phyloP scores from a whole-genome alignment of 108 stramenopile genomes.

The Skeletonema potamos region DNA sequence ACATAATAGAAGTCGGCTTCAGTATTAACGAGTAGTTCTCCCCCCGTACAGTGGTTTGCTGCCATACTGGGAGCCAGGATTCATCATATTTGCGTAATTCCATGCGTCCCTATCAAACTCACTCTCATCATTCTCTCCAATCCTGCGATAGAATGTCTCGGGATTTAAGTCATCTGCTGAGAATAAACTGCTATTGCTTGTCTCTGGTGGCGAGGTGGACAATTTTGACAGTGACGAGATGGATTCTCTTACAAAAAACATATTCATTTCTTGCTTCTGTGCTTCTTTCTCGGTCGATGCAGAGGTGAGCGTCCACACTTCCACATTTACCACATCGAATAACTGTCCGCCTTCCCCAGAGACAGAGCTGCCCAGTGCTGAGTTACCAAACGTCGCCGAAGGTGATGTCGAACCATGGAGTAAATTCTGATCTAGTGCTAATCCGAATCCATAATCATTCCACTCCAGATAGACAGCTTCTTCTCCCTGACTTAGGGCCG shows the following conservation, averaged over 20 bases:
- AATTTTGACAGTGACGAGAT: conserved; percentile 7
- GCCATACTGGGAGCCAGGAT: conserved; percentile 31
- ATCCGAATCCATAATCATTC: conserved; percentile 68
- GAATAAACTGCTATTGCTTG: conserved; percentile 15
- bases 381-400: conserved; percentile 79
- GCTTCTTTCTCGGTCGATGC: conserved; percentile 61
- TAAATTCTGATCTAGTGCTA: conserved; percentile 63
- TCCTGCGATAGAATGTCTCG: conserved; percentile 23
- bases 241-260: conserved; percentile 31
- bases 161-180: conserved; percentile 21
- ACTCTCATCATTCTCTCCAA: conserved; percentile 32
- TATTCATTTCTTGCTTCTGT: conserved; percentile 56
- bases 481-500: neutral
- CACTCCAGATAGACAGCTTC: conserved; percentile 19
- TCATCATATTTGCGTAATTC: conserved; percentile 37
- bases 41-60: neutral
- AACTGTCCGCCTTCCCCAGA: conserved; percentile 36
- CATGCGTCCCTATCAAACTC: conserved; percentile 23
- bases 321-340: conserved; percentile 74
- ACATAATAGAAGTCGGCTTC: no score
- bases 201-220: neutral
- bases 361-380: conserved; percentile 43
- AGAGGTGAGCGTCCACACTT: conserved; percentile 81
- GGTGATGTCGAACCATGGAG: conserved; percentile 66
- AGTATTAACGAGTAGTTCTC: no score